Evolutionary conservation across 2,329 filamentous ascomycete genomes (phyloP).

Genomic region (Epichloe sibirici): DNA sequence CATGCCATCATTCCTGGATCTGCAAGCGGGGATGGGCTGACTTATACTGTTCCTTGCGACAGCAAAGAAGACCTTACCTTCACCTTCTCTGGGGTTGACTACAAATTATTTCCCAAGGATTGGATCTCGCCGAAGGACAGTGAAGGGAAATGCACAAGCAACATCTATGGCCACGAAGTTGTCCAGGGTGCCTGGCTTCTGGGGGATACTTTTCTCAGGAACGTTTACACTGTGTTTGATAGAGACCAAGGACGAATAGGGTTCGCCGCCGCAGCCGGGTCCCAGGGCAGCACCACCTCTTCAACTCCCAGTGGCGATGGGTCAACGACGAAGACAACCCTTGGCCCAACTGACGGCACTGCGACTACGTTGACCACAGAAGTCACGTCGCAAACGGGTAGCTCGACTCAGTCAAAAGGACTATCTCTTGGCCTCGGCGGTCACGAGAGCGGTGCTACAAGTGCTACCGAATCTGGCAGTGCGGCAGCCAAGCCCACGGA

Average conservation of each 20-base stretch:
- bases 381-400: neutral
- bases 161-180: slow-evolving; percentile 60
- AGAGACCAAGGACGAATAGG: slow-evolving; percentile 52
- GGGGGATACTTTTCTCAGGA: slow-evolving; percentile 78
- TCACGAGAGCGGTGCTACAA: slow-evolving; percentile 8
- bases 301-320: neutral
- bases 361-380: slow-evolving; percentile 1
- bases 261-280: slow-evolving; percentile 7
- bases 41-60: slow-evolving; percentile 63
- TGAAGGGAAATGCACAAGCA: slow-evolving; percentile 50
- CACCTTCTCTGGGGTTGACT: slow-evolving; percentile 55
- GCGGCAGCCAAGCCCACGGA: slow-evolving; percentile 5
- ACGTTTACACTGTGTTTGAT: slow-evolving; percentile 80
- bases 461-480: neutral
- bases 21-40: slow-evolving; percentile 41
- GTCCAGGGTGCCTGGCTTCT: slow-evolving; percentile 63
- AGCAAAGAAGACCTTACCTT: slow-evolving; percentile 49
- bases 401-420: neutral
- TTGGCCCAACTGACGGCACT: slow-evolving; percentile 1
- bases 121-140: slow-evolving; percentile 45
- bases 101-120: slow-evolving; percentile 55
- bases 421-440: slow-evolving; percentile 11
- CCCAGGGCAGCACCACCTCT: neutral
- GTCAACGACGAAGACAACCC: neutral
- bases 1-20: slow-evolving; percentile 57